Conservation (phyloP, 2,329 filamentous ascomycete genomes). For the Alternaria brassicae region DNA sequence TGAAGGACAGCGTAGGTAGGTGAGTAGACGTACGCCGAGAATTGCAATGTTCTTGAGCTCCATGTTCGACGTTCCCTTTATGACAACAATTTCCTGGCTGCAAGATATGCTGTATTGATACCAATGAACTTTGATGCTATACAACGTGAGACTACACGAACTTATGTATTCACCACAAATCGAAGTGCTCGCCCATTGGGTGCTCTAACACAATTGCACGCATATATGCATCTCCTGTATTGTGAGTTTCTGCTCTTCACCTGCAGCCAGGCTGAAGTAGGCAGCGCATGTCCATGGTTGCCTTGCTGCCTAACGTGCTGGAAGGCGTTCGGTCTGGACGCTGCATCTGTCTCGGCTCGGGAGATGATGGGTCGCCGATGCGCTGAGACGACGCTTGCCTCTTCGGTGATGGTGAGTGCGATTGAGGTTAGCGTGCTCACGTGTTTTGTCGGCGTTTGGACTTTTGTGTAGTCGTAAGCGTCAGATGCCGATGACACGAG, state of each 20-base stretch:
- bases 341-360: slow-evolving; percentile 1
- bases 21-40: slow-evolving; percentile 37
- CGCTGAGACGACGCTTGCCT: neutral
- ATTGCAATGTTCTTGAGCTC: slow-evolving; percentile 47
- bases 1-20: neutral
- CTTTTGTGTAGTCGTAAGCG: neutral
- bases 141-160: neutral
- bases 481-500: slow-evolving; percentile 13
- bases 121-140: neutral
- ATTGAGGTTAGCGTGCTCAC: slow-evolving; percentile 6
- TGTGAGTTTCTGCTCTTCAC: too few relatives aligned
- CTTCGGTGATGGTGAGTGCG: neutral
- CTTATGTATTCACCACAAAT: neutral
- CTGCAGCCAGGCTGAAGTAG: neutral
- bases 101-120: neutral
- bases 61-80: slow-evolving; percentile 23
- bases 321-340: slow-evolving; percentile 2
- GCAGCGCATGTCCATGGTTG: neutral
- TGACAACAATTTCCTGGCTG: neutral
- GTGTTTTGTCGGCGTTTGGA: slow-evolving; percentile 24
- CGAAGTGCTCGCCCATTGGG: neutral
- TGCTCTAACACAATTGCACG: neutral
- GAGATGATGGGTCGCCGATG: neutral
- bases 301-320: slow-evolving; percentile 10
- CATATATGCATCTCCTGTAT: neutral